phyloP scores from a whole-genome alignment of 169 alveolate species.

The Besnoitia besnoiti region DNA sequence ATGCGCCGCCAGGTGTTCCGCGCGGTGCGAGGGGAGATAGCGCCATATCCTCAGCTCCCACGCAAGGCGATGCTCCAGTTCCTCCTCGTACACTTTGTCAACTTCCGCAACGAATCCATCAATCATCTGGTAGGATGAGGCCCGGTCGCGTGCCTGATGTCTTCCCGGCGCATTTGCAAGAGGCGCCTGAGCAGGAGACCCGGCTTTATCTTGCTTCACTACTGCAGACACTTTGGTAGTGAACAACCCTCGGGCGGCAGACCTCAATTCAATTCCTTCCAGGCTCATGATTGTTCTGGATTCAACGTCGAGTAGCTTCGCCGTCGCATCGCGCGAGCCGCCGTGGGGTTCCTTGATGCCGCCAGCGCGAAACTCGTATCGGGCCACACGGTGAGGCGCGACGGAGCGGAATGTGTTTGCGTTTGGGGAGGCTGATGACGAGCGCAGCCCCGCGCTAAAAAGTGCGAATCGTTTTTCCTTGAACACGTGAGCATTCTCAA shows the following conservation, averaged over 20 bases:
- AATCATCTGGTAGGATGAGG: neutral
- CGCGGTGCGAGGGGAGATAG: neutral
- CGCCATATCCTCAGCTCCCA: constrained; percentile 28
- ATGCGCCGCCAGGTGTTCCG: neutral
- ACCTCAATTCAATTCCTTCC: neutral
- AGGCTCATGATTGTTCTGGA: neutral
- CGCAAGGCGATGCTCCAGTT: neutral
- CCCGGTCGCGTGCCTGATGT: too few species aligned
- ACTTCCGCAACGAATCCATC: neutral
- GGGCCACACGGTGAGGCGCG: neutral
- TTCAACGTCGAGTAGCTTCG: neutral
- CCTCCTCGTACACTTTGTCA: neutral
- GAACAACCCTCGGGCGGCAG: neutral
- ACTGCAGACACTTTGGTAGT: neutral
- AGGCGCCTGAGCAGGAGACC: neutral
- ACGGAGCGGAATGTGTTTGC: neutral
- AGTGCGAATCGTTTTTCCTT: neutral
- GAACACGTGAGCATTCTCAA: neutral
- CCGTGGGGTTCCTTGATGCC: neutral
- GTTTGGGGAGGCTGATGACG: neutral
- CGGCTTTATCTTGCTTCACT: neutral
- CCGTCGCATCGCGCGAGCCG: neutral
- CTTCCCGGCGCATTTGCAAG: neutral
- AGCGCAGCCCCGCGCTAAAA: neutral
- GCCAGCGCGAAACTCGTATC: neutral